Evolutionary conservation across 2,329 filamentous ascomycete species (phyloP).

Genomic region (Mariannaea sp.): DNA sequence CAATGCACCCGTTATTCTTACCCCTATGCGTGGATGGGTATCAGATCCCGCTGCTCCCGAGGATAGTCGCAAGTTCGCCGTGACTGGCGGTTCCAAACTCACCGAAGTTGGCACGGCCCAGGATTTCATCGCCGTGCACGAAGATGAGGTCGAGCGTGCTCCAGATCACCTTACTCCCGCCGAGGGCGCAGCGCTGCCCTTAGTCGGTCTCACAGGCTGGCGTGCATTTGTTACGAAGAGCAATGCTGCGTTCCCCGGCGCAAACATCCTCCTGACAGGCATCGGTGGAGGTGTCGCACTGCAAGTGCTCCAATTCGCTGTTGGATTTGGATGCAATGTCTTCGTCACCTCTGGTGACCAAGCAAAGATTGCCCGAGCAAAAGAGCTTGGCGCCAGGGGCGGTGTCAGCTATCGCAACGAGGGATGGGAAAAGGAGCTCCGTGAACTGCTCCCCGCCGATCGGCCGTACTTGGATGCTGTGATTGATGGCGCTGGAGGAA

Average conservation of each 20-base stretch:
- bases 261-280: conserved; percentile 84
- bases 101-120: conserved; percentile 70
- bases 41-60: conserved; percentile 75
- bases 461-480: conserved; percentile 78
- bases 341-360: conserved; percentile 78
- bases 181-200: conserved; percentile 82
- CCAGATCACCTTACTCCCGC: conserved; percentile 72
- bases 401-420: conserved; percentile 82
- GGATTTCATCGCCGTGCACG: conserved; percentile 72
- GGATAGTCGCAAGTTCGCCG: conserved; percentile 58
- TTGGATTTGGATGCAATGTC: conserved; percentile 74
- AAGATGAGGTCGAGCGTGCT: conserved; percentile 74
- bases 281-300: conserved; percentile 93
- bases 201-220: conserved; percentile 89
- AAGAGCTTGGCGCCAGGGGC: conserved; percentile 73
- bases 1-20: conserved; percentile 75
- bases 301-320: conserved; percentile 78
- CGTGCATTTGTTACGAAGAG: conserved; percentile 82
- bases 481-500: conserved; percentile 88
- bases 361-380: conserved; percentile 76
- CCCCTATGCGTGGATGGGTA: conserved; percentile 79
- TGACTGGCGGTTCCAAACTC: conserved; percentile 70
- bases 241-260: conserved; percentile 63
- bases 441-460: conserved; percentile 63
- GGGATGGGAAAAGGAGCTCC: conserved; percentile 80